Percentiles rank a stretch among this genome's conserved stretches.
Evolutionary conservation across 345 rosid genomes (phyloP).

Genomic region (Mangifera indica): DNA sequence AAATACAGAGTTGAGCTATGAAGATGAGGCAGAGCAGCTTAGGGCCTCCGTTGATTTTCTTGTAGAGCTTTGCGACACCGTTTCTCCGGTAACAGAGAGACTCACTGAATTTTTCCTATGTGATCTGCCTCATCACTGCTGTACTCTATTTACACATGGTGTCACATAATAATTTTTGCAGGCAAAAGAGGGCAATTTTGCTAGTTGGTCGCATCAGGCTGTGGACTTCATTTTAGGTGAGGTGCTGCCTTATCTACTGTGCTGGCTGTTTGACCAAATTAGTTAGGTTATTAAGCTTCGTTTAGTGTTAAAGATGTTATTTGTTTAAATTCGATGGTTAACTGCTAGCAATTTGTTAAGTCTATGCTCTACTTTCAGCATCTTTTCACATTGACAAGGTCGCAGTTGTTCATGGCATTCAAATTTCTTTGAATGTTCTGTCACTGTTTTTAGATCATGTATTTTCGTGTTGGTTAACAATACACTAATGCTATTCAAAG

Average conservation of each 20-base stretch:
- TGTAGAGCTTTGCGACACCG: conserved; percentile 58
- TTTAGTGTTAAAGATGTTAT: background rate
- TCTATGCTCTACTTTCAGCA: background rate
- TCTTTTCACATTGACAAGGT: background rate
- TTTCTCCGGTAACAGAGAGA: conserved; percentile 43
- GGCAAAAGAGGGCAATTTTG: conserved; percentile 54
- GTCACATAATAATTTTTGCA: conserved; percentile 25
- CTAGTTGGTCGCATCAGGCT: conserved; percentile 94
- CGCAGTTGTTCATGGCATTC: background rate
- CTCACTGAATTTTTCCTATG: conserved; percentile 16
- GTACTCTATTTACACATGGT: background rate
- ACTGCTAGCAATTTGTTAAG: background rate
- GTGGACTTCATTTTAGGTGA: conserved; percentile 82
- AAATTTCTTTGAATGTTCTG: background rate
- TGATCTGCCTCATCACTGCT: background rate
- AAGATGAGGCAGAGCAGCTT: conserved; percentile 66
- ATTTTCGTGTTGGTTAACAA: conserved; percentile 4
- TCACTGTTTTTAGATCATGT: background rate
- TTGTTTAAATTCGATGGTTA: background rate
- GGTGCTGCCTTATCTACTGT: background rate
- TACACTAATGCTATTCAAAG: background rate
- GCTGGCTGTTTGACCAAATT: background rate
- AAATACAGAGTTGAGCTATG: conserved; percentile 48
- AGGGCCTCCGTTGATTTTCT: conserved; percentile 78
- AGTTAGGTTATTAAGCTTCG: background rate